phyloP scores from a whole-genome alignment of 2,329 filamentous ascomycete species.

The Verticillium isaacii region DNA sequence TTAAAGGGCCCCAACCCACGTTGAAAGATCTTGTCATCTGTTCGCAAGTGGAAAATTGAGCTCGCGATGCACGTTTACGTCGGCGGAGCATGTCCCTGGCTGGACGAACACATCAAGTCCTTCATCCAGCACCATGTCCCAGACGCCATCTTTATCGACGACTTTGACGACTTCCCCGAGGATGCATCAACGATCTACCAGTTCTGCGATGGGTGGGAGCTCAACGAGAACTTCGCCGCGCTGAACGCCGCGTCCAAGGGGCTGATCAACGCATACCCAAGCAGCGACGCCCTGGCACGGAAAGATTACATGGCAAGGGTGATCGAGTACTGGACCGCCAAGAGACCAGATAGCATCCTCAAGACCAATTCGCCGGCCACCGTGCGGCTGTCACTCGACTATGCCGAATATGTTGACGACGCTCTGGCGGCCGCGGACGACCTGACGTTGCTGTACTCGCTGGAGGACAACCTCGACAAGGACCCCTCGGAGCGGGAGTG shows the following conservation, averaged over 20 bases:
- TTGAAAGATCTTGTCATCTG: background rate
- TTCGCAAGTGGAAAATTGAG: too few species aligned
- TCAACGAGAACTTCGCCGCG: constrained; percentile 26
- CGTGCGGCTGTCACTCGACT: constrained; percentile 29
- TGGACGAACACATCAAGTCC: constrained; percentile 23
- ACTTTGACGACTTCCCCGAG: constrained; percentile 20
- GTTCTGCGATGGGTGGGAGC: constrained; percentile 27
- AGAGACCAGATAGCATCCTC: constrained; percentile 25
- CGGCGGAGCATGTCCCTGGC: constrained; percentile 20
- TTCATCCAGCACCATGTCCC: constrained; percentile 23
- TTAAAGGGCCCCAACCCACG: background rate
- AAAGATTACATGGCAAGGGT: constrained; percentile 29
- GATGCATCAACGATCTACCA: constrained; percentile 20
- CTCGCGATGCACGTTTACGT: constrained; percentile 20
- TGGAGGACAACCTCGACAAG: constrained; percentile 26
- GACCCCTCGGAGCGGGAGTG: constrained; percentile 23
- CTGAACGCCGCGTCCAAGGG: constrained; percentile 21
- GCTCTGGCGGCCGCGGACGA: constrained; percentile 29
- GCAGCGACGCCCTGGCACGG: constrained; percentile 30
- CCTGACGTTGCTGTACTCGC: constrained; percentile 25
- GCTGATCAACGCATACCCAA: constrained; percentile 33
- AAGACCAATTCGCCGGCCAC: constrained; percentile 24
- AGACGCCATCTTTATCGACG: constrained; percentile 20
- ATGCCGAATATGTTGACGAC: constrained; percentile 32
- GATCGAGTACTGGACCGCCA: constrained; percentile 30